Evolutionary conservation across 2,329 filamentous ascomycete species (phyloP), one percentile per base, ranked within the genome.

Genomic region (Nigrospora oryzae): DNA sequence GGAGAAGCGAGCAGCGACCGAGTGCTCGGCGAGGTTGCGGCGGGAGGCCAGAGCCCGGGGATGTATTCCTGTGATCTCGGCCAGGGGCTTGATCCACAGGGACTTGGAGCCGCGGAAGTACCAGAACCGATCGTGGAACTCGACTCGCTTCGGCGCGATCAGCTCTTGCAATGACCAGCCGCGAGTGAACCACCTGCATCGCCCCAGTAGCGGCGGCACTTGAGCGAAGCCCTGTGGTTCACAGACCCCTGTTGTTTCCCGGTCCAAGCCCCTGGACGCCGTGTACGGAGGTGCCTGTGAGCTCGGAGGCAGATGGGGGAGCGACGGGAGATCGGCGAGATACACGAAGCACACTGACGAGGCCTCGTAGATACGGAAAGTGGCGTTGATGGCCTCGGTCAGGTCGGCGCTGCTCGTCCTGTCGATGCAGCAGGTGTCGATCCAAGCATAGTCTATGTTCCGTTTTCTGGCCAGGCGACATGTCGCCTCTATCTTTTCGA

Each of bases 321-420:
- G 31, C 5, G 16, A 30, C 32, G 10, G 2, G 13, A 41, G 17
- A 28, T 45, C 43, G 11, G 11, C 14, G 12, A 41, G 12, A 12
- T 40, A 36, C 6, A 36, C 38, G 32, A 36, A 31, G 32, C 43
- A 45, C 7, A 35, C 11, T 5, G n/a, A 11, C 1, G 43, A 45
- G 5, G 11, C 11, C n/a, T 17, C 32, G 11, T 45, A 45, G 14
- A 40, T 40, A 13, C 43, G 17, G 10, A 36, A 45, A 38, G 41
- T 45, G n/a, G 43, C 32, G 15, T 41, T 36, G 32, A 45, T 45
- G n/a, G 36, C 37, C 33, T 45, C 43, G 10, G 43, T 34, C 31
- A 45, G 11, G 5, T 45, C 38, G 5, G 43, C 38, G 15, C 38
- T 45, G 38, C 31, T 40, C 32, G 38, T 19, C 10, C 35, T 45